Evolutionary conservation across 345 rosid genomes (phyloP), one percentile per base, ranked within the genome.

Genomic region (Pseudoturritis turrita): DNA sequence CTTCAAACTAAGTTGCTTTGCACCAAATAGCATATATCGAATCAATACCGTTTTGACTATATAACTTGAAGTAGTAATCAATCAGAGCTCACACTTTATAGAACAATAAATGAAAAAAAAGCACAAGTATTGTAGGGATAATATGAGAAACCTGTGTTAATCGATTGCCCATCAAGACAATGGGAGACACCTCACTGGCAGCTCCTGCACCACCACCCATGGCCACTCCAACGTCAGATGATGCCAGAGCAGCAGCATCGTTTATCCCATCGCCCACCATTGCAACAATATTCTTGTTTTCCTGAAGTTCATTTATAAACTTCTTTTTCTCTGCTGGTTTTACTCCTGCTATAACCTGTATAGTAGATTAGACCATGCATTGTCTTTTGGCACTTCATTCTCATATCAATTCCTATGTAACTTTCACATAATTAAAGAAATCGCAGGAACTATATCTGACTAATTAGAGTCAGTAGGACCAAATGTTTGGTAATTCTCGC

Each of bases 181-280:
- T 70, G 54, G 98, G 91, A 80, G 97, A 91, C 41, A 88, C 99
- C 85, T 94, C 99, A 73, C 88, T 85, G 56, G 97, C 99, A 28
- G 97, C 98, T 75, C 93, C 97, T 81, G 88, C 96, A 76, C 96
- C 96, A 45, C 86, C 89, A 39, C 98, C 92, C 96, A 94, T 87
- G 65, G 96, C 97, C 61, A 94, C 85, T 71, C 98, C 98, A 79
- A 94, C 74, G 69, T 91, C 89, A 52, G 96, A 79, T 55, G 86
- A 88, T 74, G 98, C 98, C 83, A 94, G 83, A 26, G 98, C 97
- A 64, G 96, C 91, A 62, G 97, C 98, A 83, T 91, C 98, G 68
- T 94, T 94, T 71, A 94, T 91, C 52, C 98, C 98, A 79, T 94
- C 98, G 26, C 97, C 98, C 63, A 94, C 91, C 98, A 94, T 94